These are phyloP conservation scores for Cyclaneusma minus DNA, from an alignment of 2,329 filamentous ascomycete genomes.

Conservation along the genomic window DNA sequence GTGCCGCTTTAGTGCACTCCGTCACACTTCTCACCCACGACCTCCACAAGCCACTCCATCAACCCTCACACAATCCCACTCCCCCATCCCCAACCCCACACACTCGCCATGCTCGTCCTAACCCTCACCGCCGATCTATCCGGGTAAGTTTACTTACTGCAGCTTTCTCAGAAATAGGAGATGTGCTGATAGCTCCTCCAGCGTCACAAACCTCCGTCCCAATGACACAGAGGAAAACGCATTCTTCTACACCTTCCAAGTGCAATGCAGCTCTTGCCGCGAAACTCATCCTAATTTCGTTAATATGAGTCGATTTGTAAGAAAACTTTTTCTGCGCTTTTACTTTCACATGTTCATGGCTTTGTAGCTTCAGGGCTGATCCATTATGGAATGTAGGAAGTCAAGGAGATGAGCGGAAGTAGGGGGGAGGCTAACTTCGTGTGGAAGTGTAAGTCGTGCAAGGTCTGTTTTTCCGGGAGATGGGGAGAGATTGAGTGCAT, in stretches of 20 bases:
- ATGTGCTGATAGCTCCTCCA: constrained; percentile 22
- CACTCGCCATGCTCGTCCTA: constrained; percentile 56
- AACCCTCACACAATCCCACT: no score
- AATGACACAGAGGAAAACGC: constrained; percentile 66
- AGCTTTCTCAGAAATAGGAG: constrained; percentile 3
- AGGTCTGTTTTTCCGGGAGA: constrained; percentile 36
- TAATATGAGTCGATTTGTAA: constrained; percentile 72
- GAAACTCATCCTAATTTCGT: constrained; percentile 81
- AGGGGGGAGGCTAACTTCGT: constrained; percentile 96
- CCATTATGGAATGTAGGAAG: constrained; percentile 40
- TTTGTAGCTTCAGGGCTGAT: constrained; percentile 3
- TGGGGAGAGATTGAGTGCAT: constrained; percentile 2
- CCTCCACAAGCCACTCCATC: no score
- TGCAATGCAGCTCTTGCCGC: constrained; percentile 94
- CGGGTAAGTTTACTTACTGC: constrained; percentile 33
- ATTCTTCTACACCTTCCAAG: constrained; percentile 96
- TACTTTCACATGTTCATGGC: background rate
- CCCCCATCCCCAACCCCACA: no score
- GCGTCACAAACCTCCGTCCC: constrained; percentile 80
- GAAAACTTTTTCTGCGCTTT: no score
- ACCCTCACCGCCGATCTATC: constrained; percentile 51
- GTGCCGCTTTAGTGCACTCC: no score
- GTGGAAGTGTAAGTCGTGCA: constrained; percentile 99
- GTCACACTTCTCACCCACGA: no score
- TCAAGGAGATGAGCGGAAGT: constrained; percentile 81